A percentile compares a stretch with the other conserved stretches of the same genome.
phyloP scores from a whole-genome alignment of 2,329 filamentous ascomycete species.

The Fusarium guadeloupense region DNA sequence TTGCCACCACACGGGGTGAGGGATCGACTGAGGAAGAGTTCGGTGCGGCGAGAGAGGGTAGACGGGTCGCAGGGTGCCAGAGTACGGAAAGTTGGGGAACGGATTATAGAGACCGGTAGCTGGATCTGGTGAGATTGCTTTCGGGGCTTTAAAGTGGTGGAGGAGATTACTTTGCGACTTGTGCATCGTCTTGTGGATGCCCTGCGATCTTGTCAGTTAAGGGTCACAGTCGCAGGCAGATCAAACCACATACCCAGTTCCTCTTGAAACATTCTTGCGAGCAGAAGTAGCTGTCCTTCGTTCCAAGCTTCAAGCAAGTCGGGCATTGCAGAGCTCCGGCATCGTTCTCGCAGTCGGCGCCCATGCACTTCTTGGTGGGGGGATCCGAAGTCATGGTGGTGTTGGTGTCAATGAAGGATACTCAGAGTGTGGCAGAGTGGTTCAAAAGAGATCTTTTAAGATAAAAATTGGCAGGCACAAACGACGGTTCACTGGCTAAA shows the following conservation, averaged over 20 bases:
- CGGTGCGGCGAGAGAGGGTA: constrained; percentile 82
- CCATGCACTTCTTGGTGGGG: constrained; percentile 74
- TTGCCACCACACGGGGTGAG: constrained; percentile 85
- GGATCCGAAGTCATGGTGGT: constrained; percentile 58
- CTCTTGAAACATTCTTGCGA: constrained; percentile 98
- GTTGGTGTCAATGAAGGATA: constrained; percentile 9
- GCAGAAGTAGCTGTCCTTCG: constrained; percentile 94
- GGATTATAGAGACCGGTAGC: constrained; percentile 91
- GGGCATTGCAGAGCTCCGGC: constrained; percentile 91
- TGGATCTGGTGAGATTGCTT: constrained; percentile 90
- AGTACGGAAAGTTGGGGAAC: constrained; percentile 86
- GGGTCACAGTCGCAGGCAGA: constrained; percentile 21
- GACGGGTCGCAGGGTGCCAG: constrained; percentile 83
- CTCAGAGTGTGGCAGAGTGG: background rate
- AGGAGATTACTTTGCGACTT: constrained; percentile 82
- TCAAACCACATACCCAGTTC: constrained; percentile 80
- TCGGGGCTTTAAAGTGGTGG: constrained; percentile 77
- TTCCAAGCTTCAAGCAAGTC: constrained; percentile 89
- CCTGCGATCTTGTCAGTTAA: constrained; percentile 57
- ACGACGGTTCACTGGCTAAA: background rate
- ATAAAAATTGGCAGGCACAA: background rate
- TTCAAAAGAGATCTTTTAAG: background rate
- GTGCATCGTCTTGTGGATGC: constrained; percentile 75
- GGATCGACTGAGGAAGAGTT: constrained; percentile 80
- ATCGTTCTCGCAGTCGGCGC: constrained; percentile 85